These are phyloP conservation scores for Pseudocercospora fuligena DNA, from an alignment of 2,329 filamentous ascomycete genomes.

Conservation along the genomic window DNA sequence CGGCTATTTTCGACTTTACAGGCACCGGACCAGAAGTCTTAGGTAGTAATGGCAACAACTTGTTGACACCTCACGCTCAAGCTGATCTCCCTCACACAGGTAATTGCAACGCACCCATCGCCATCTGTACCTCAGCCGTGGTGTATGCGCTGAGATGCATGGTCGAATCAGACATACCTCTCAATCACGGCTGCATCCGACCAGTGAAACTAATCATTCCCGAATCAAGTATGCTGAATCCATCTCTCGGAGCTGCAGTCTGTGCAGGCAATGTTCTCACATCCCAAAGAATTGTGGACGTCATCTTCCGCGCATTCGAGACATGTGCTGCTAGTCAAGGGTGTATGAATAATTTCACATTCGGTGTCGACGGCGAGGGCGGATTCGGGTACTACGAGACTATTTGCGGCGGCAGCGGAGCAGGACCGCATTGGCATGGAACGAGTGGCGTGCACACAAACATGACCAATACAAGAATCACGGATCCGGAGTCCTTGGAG, in stretches of 20 bases:
- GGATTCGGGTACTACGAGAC: conserved; percentile 45
- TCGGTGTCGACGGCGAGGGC: conserved; percentile 36
- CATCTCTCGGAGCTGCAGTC: conserved; percentile 35
- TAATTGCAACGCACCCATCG: conserved; percentile 45
- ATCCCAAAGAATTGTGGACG: conserved; percentile 41
- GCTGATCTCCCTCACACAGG: conserved; percentile 60
- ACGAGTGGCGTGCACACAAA: conserved; percentile 42
- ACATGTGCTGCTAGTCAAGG: conserved; percentile 40
- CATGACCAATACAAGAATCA: conserved; percentile 46
- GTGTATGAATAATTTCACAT: conserved; percentile 39
- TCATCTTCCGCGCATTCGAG: conserved; percentile 40
- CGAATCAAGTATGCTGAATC: conserved; percentile 37
- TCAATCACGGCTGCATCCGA: conserved; percentile 50
- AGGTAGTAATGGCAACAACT: conserved; percentile 60
- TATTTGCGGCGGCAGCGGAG: conserved; percentile 44
- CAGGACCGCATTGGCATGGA: conserved; percentile 41
- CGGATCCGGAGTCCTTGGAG: conserved; percentile 44
- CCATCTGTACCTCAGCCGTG: conserved; percentile 45
- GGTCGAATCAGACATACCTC: conserved; percentile 48
- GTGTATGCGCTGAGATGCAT: conserved; percentile 41
- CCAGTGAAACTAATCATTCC: conserved; percentile 37
- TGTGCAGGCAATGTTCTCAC: conserved; percentile 40
- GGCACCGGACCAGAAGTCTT: conserved; percentile 45
- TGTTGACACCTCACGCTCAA: not conserved
- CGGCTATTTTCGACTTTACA: conserved; percentile 48